phyloP scores from a whole-genome alignment of 2,329 filamentous ascomycete genomes.

The Calonectria naviculata region DNA sequence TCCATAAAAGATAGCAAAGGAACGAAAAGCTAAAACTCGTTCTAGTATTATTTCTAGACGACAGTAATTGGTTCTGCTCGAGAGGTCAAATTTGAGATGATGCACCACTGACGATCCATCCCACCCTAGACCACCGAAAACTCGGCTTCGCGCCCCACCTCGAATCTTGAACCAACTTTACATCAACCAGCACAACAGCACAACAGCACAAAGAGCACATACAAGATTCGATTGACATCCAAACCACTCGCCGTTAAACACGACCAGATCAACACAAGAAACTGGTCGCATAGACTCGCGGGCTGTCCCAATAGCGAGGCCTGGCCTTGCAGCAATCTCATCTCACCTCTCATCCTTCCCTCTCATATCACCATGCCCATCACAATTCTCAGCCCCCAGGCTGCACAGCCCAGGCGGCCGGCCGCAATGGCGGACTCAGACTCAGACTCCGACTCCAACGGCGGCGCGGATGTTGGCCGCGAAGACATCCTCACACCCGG shows the following conservation, averaged over 20 bases:
- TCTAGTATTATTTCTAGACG: too few species aligned
- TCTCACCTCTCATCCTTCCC: background rate
- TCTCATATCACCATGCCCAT: conserved; percentile 55
- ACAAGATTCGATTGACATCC: background rate
- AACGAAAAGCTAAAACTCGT: too few species aligned
- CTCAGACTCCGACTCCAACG: conserved; percentile 57
- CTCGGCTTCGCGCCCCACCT: conserved; percentile 43
- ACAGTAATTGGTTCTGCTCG: too few species aligned
- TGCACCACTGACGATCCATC: background rate
- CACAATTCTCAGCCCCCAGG: conserved; percentile 57
- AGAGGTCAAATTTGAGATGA: background rate
- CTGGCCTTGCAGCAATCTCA: conserved; percentile 12
- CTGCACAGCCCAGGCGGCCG: conserved; percentile 40
- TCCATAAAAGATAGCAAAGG: too few species aligned
- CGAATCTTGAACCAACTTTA: conserved; percentile 39
- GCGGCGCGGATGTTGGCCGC: conserved; percentile 57
- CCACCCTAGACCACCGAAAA: conserved; percentile 37
- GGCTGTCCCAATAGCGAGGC: background rate
- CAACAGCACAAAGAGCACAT: conserved; percentile 14
- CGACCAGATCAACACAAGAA: background rate
- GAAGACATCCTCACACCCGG: conserved; percentile 85
- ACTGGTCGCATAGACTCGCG: background rate
- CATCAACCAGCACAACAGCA: conserved; percentile 18
- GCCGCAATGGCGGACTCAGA: conserved; percentile 45
- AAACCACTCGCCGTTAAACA: background rate